Conservation (phyloP, 352 stramenopile genomes). For the Pythium insidiosum region DNA sequence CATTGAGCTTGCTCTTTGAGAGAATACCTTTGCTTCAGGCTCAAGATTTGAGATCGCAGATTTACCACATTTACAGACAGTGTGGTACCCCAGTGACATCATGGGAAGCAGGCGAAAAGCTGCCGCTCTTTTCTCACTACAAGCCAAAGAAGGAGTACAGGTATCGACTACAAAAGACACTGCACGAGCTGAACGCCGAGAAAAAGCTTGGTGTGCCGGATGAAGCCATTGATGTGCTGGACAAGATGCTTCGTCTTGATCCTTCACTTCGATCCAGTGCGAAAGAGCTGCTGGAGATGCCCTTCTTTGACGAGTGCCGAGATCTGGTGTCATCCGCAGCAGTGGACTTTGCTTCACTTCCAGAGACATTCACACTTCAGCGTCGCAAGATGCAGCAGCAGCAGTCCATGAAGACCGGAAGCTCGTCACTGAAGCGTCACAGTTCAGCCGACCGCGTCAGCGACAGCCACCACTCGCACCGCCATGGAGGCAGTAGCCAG, state of each 20-base stretch:
- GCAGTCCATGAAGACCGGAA: constrained; percentile 11
- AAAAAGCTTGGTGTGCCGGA: constrained; percentile 40
- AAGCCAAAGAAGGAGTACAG: constrained; percentile 73
- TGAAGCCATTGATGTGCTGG: constrained; percentile 52
- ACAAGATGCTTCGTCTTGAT: constrained; percentile 72
- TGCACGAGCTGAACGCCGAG: constrained; percentile 44
- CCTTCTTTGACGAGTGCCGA: constrained; percentile 47
- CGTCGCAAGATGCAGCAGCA: constrained; percentile 56
- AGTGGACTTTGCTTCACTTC: constrained; percentile 36
- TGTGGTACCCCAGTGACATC: constrained; percentile 57
- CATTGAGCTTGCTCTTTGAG: constrained; percentile 58
- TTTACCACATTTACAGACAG: constrained; percentile 73
- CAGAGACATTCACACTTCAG: constrained; percentile 40
- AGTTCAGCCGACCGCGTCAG: too few relatives aligned
- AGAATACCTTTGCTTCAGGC: constrained; percentile 55
- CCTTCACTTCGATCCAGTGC: constrained; percentile 39
- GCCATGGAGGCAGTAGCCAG: neutral
- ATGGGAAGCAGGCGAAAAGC: constrained; percentile 40
- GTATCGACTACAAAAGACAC: constrained; percentile 66
- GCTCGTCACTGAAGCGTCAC: constrained; percentile 12
- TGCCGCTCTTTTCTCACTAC: constrained; percentile 42
- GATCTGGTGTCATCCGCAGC: neutral
- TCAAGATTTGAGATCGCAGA: constrained; percentile 46
- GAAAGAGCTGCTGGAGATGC: constrained; percentile 47
- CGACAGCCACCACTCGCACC: too few relatives aligned